Conservation (phyloP, 768 basidiomycete genomes). For the Boletales sp. region DNA sequence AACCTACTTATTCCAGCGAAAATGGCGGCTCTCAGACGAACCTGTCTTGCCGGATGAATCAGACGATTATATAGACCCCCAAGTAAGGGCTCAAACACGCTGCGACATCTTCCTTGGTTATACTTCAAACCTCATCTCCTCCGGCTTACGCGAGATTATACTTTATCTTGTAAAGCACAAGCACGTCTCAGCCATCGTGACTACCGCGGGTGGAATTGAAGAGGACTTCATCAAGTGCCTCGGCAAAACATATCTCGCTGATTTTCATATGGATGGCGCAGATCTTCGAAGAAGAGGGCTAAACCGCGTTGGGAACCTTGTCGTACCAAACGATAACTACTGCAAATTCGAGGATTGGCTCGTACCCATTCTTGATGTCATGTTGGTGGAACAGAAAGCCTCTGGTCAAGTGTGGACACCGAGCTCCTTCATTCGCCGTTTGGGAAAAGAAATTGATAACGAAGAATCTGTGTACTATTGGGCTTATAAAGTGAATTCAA, state of each 20-base stretch:
- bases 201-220: slow-evolving; percentile 97
- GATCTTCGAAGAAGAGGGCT: slow-evolving; percentile 84
- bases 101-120: slow-evolving; percentile 95
- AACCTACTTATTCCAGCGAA: slow-evolving; percentile 48
- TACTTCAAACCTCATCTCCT: slow-evolving; percentile 98
- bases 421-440: slow-evolving; percentile 84
- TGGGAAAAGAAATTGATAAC: slow-evolving; percentile 97
- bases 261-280: slow-evolving; percentile 90
- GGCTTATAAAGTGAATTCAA: slow-evolving; percentile 88
- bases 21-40: slow-evolving; percentile 88
- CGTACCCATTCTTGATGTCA: slow-evolving; percentile 84
- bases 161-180: slow-evolving; percentile 90
- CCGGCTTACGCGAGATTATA: slow-evolving; percentile 91
- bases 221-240: slow-evolving; percentile 99
- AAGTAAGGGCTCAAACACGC: slow-evolving; percentile 64
- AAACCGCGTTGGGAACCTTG: slow-evolving; percentile 94
- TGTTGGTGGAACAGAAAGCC: slow-evolving; percentile 85
- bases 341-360: slow-evolving; percentile 99
- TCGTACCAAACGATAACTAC: slow-evolving; percentile 98
- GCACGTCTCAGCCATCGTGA: slow-evolving; percentile 86
- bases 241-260: slow-evolving; percentile 92
- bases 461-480: slow-evolving; percentile 99
- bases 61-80: slow-evolving; percentile 56
- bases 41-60: slow-evolving; percentile 67
- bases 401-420: slow-evolving; percentile 80